Base-by-base conservation (phyloP, 2,329 filamentous ascomycete genomes). In the Talaromyces marneffei region DNA sequence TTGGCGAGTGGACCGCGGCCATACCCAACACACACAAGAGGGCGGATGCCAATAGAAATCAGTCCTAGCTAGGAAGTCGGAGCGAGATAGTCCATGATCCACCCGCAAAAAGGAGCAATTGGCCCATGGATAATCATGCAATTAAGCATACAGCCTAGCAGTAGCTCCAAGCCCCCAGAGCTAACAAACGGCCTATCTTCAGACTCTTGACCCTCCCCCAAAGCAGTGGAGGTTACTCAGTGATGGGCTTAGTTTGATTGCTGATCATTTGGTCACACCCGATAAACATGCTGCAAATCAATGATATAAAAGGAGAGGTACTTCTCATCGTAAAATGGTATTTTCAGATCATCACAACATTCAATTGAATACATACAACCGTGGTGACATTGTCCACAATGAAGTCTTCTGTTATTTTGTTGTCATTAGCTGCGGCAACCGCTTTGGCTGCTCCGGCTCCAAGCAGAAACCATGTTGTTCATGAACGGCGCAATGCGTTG, bases 401-500 rank as follows among this genome's bases (percentile, higher is more conserved):
- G 70, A 69, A 66, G 53, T 62, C 57, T 12, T 68, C 66, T 39
- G 39, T 65, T 50, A 7, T 72, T 18, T 53, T 73, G 31, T 57
- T 71, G 20, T 67, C 66, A 20, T 63, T 66, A 7, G 59, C 62
- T 5, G 60, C 61, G 2, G 61, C 63, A 29, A 60, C 57, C 7
- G 67, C 60, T 29, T 55, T 70, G 23, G 69, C 70, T 35, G 64
- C 59, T 7, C 71, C 71, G 18, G 61, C 65, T 4, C 53, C 66
- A 8, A 61, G 65, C 23, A 52, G 66, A 7, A 57, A 29, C 27
- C 67, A 72, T 62, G 65, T 69, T 31, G 55, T 74, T 18, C 72
- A 74, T 55, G 72, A 74, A 61, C 69, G 70, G 9, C 71, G 72
- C 12, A 68, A 68, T 29, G 65, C 52, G 10, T 62, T 71, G 25